phyloP scores from a whole-genome alignment of 2,329 filamentous ascomycete species.

The Aureobasidium sp. region DNA sequence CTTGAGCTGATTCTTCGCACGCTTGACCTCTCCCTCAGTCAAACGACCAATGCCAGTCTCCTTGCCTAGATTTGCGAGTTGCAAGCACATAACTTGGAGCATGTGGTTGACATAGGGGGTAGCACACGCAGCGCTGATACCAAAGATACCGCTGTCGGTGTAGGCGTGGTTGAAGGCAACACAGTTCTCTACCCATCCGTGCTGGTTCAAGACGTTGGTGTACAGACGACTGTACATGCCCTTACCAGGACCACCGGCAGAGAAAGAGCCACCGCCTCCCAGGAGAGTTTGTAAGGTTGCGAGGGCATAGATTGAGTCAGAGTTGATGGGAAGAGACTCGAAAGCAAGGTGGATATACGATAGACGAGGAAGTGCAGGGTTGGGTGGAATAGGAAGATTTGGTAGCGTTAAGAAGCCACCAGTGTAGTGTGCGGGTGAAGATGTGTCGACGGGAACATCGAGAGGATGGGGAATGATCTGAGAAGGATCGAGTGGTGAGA shows the following conservation, averaged over 20 bases:
- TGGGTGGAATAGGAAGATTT: slow-evolving; percentile 67
- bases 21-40: slow-evolving; percentile 69
- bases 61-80: slow-evolving; percentile 70
- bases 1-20: slow-evolving; percentile 94
- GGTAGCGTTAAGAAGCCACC: slow-evolving; percentile 88
- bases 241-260: slow-evolving; percentile 91
- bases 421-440: slow-evolving; percentile 71
- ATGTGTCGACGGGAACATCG: slow-evolving; percentile 50
- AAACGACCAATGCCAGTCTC: slow-evolving; percentile 69
- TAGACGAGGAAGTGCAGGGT: slow-evolving; percentile 70
- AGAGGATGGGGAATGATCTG: slow-evolving; percentile 36
- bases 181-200: slow-evolving; percentile 95
- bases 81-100: slow-evolving; percentile 92
- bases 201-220: slow-evolving; percentile 95
- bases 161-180: slow-evolving; percentile 97
- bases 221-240: slow-evolving; percentile 98
- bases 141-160: slow-evolving; percentile 90
- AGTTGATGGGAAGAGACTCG: slow-evolving; percentile 84
- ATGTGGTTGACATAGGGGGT: slow-evolving; percentile 72
- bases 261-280: slow-evolving; percentile 93
- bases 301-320: slow-evolving; percentile 90
- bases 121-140: slow-evolving; percentile 79
- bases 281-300: slow-evolving; percentile 93
- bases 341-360: slow-evolving; percentile 95
- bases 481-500: slow-evolving; percentile 46